Conservation (phyloP, 176 grass and related monocot genomes). For the Guadua angustifolia region DNA sequence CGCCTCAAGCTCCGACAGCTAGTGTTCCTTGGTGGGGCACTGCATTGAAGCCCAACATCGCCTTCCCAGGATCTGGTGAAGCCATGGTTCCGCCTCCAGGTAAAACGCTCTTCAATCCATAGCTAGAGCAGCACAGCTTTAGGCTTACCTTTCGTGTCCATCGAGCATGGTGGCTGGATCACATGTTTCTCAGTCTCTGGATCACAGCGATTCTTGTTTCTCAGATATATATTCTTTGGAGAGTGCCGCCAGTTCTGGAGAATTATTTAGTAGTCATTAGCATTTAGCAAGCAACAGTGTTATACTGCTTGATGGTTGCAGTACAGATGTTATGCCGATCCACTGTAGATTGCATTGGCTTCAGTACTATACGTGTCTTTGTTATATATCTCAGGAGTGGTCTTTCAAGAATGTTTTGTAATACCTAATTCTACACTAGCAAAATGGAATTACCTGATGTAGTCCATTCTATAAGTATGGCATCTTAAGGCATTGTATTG, state of each 20-base stretch:
- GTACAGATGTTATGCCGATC: not conserved
- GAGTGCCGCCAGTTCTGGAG: not conserved
- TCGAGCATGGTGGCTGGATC: no score
- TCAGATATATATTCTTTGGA: not conserved
- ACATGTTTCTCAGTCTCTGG: not conserved
- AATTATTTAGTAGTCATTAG: not conserved
- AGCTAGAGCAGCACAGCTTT: no score
- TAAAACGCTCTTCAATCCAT: no score
- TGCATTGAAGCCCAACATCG: no score
- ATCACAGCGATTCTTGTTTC: not conserved
- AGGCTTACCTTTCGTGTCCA: no score
- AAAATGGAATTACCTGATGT: not conserved
- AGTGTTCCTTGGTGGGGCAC: no score
- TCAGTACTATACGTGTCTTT: not conserved
- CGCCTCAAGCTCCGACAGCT: no score
- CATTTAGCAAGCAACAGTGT: not conserved
- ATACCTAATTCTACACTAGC: not conserved
- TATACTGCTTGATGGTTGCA: not conserved
- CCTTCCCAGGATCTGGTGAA: no score
- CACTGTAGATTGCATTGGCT: not conserved
- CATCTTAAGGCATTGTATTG: not conserved
- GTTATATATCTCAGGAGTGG: not conserved
- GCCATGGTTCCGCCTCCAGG: no score
- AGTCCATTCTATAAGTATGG: not conserved
- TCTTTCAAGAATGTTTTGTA: not conserved